Base-by-base conservation (phyloP, 108 stramenopile genomes). In the Cyclotella distinguenda region DNA sequence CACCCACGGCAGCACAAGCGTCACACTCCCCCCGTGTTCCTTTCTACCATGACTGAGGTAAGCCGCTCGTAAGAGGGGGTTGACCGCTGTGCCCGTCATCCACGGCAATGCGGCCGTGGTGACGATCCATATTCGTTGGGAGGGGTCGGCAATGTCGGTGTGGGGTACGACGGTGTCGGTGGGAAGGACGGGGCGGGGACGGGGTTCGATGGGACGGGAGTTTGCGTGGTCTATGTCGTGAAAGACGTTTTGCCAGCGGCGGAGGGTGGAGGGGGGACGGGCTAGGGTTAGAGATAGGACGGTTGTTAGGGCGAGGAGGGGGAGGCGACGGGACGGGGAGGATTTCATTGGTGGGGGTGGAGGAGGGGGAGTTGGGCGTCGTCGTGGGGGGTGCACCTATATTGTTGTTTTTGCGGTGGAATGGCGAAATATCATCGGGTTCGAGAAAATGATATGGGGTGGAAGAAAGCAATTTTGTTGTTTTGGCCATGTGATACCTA, bases 61-160 rank as follows among this genome's bases (percentile, higher is more conserved):
- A 0, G 91, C 85, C 15, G 95, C 95, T 12, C 95, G 80, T 1
- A 94, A 68, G 0, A 96, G 75, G 22, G 95, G 95, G 64, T 96
- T 96, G 54, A 96, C 91, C 11, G 95, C 92, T 6, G 95, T 96
- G 7, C 95, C 95, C 34, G 95, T 96, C 84, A 86, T 89, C 95
- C 95, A 96, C 9, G 95, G 95, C 12, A 96, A 51, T 3, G 90
- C 58, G 13, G 92, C 95, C 0, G 95, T 93, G 6, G 95, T 96
- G 9, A 96, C 90, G 9, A 96, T 88, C 80, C 78, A 86, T 47
- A 96, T 87, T n/a, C 71, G 81, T 54, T 89, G 85, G 12, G 82
- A 78, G n/a, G 70, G 77, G 45, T 88, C 86, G 8, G 77, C 35
- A 55, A 95, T 66, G 66, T 91, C 82, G 0, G 93, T 91, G 59